A percentile compares a stretch with the other conserved stretches of the same genome.
phyloP scores from a whole-genome alignment of 164 flowering plant genomes.

The Aristolochia contorta region DNA sequence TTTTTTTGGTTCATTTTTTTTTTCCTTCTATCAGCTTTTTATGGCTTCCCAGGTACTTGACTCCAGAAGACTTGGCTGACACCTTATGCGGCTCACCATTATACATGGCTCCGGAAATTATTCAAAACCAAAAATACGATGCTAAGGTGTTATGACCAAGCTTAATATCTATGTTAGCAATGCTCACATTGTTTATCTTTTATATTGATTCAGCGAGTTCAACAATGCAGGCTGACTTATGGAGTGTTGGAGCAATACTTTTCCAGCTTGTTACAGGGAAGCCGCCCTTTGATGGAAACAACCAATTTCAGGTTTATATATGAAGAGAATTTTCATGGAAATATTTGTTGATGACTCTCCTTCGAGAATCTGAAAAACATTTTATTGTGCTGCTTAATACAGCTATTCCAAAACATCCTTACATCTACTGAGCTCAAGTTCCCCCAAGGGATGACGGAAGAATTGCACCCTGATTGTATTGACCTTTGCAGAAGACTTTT shows the following conservation, averaged over 20 bases:
- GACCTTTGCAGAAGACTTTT: slow-evolving; percentile 54
- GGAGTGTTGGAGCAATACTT: slow-evolving; percentile 65
- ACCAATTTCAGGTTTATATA: slow-evolving; percentile 38
- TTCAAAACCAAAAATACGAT: slow-evolving; percentile 47
- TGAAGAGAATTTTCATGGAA: neutral
- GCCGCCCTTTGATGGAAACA: slow-evolving; percentile 52
- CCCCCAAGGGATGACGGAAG: slow-evolving; percentile 33
- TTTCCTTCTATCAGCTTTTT: neutral
- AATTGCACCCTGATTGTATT: slow-evolving; percentile 36
- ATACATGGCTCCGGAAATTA: slow-evolving; percentile 69
- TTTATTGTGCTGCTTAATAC: slow-evolving; percentile 2
- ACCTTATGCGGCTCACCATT: slow-evolving; percentile 65
- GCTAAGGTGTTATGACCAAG: slow-evolving; percentile 34
- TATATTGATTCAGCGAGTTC: neutral
- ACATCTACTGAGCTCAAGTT: slow-evolving; percentile 35
- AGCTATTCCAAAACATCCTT: slow-evolving; percentile 55
- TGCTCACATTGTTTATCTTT: slow-evolving; percentile 1
- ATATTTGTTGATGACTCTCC: neutral
- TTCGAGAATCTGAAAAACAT: neutral
- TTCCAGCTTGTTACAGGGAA: slow-evolving; percentile 54
- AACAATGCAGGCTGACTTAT: slow-evolving; percentile 49
- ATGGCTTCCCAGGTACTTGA: slow-evolving; percentile 27
- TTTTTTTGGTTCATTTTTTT: too few relatives aligned
- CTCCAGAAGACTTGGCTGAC: slow-evolving; percentile 45
- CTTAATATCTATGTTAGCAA: neutral